Percentiles rank a stretch among this genome's conserved stretches.
Conservation (phyloP, 306 rosid species). For the Fragaria nilgerrensis region DNA sequence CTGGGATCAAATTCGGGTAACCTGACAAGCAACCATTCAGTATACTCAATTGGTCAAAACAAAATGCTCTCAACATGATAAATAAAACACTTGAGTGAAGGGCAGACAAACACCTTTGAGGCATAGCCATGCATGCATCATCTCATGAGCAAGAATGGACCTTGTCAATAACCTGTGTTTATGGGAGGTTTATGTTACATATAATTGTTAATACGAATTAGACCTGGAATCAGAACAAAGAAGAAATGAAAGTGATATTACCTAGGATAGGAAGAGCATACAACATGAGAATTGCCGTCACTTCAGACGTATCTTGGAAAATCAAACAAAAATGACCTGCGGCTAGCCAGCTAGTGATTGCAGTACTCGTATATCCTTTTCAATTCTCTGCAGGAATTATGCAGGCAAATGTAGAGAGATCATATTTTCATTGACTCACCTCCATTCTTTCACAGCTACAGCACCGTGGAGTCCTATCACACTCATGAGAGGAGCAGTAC, state of each 20-base stretch:
- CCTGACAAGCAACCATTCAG: slow-evolving; percentile 45
- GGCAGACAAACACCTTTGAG: slow-evolving; percentile 66
- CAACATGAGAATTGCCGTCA: slow-evolving; percentile 89
- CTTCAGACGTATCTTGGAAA: no score
- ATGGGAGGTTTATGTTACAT: slow-evolving; percentile 26
- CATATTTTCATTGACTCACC: slow-evolving; percentile 45
- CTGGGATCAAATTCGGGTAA: slow-evolving; percentile 75
- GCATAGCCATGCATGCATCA: slow-evolving; percentile 99
- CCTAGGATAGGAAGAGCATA: slow-evolving; percentile 87
- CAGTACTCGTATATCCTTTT: background rate
- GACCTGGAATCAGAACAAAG: slow-evolving; percentile 1
- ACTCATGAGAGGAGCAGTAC: slow-evolving; percentile 94
- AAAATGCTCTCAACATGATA: background rate
- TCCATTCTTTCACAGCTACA: slow-evolving; percentile 99
- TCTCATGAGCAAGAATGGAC: slow-evolving; percentile 92
- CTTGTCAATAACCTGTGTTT: slow-evolving; percentile 93
- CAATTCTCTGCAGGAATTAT: background rate
- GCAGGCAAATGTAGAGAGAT: slow-evolving; percentile 4
- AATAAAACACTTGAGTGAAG: background rate
- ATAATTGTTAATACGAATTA: background rate
- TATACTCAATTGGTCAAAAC: background rate
- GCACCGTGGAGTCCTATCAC: slow-evolving; percentile 90
- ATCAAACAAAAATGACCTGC: no score
- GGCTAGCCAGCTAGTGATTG: background rate
- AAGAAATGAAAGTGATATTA: slow-evolving; percentile 23